Conservation (phyloP, 352 stramenopile species). For the Globisporangium apiculatum region DNA sequence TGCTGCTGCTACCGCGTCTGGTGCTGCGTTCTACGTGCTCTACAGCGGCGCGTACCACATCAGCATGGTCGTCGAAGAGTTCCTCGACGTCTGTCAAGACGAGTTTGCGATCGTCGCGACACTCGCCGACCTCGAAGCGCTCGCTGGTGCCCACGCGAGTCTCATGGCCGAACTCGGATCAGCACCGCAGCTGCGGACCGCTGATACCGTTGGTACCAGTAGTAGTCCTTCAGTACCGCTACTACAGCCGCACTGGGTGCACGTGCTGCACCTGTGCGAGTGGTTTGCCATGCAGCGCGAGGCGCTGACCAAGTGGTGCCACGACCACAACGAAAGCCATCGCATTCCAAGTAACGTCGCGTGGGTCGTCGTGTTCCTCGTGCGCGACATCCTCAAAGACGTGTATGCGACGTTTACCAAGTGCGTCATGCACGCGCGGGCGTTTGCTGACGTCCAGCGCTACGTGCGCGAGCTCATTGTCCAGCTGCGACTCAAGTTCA, state of each 20-base stretch:
- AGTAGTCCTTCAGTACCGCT: too few relatives aligned
- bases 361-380: constrained; percentile 39
- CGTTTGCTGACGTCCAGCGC: constrained; percentile 33
- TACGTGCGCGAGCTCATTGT: constrained; percentile 38
- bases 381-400: constrained; percentile 45
- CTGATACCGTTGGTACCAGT: too few relatives aligned
- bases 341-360: constrained; percentile 20
- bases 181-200: constrained; percentile 7
- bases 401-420: constrained; percentile 24
- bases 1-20: constrained; percentile 3
- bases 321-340: constrained; percentile 18
- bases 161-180: constrained; percentile 19
- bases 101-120: constrained; percentile 33
- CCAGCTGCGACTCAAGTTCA: constrained; percentile 46
- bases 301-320: constrained; percentile 29
- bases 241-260: constrained; percentile 27
- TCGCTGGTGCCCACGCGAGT: constrained; percentile 17
- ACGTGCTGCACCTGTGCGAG: constrained; percentile 30
- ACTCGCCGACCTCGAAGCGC: constrained; percentile 25
- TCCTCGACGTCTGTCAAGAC: constrained; percentile 30
- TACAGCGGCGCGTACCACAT: constrained; percentile 34
- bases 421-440: constrained; percentile 14
- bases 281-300: constrained; percentile 41
- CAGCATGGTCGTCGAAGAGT: constrained; percentile 34
- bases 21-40: constrained; percentile 31